Base-by-base conservation (phyloP, 2,329 filamentous ascomycete species). In the Sclerotinia spermophila region DNA sequence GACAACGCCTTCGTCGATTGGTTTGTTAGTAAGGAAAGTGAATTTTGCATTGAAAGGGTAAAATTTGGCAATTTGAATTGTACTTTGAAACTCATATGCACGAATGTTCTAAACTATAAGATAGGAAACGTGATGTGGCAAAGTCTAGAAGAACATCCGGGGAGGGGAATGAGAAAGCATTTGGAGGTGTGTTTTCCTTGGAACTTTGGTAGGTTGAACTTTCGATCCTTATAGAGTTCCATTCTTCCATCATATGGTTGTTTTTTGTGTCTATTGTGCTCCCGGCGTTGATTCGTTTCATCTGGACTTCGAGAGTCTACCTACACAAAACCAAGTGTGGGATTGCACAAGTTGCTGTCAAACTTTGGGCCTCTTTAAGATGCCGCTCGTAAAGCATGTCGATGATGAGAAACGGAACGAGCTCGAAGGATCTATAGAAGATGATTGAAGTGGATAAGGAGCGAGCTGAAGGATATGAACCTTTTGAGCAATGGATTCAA, bases 321-420 rank as follows among this genome's bases (percentile, higher is more conserved):
- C 40, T 44, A 24, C 53, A 73, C 75, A 78, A 73, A n/a, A n/a
- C n/a, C n/a, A n/a, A n/a, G n/a, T n/a, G n/a, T n/a, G n/a, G n/a
- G n/a, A 74, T 67, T 80, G 62, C 71, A 73, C 67, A 76, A 74
- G 64, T 74, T 78, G 69, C 74, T 79, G 76, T 77, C 69, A 72
- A 73, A 62, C 74, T 79, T 79, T 62, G 76, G 76, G 58, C 77
- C 77, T 69, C 72, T 78, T 68, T 74, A 74, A 55, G 64, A 75
- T 68, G 75, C 64, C 64, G 35, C 74, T 80, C 56, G 67, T 79
- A 71, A 71, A 74, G 67, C 75, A 79, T 75, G 67, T 45, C 7
- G 27, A 45, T 48, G 74, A 78, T 73, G 75, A 77, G 55, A 71
- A 75, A 73, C 74, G 70, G 71, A 72, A 67, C 67, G 71, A 71